Percentiles rank a stretch among this genome's conserved stretches.
phyloP scores from a whole-genome alignment of 225 moss, liverwort and hornwort species.

The Climacium dendroides region DNA sequence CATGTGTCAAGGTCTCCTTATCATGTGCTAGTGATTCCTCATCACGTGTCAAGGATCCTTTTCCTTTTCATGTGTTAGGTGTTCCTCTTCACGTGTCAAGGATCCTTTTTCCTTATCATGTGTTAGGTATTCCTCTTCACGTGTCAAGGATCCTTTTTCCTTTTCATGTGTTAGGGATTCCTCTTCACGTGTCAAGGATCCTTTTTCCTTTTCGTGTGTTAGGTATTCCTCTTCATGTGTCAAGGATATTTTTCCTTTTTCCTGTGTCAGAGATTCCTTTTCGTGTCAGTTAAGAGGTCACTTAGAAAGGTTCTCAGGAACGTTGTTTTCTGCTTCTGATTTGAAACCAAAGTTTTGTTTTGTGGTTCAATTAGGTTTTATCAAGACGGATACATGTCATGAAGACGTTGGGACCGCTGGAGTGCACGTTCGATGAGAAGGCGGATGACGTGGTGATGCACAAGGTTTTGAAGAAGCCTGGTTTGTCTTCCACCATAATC shows the following conservation, averaged over 20 bases:
- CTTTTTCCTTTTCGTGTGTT: not conserved
- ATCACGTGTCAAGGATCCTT: not conserved
- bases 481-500: not conserved
- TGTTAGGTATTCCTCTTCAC: not conserved
- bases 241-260: not conserved
- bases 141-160: not conserved
- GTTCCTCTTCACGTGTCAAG: not conserved
- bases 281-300: not conserved
- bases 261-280: not conserved
- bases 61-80: not conserved
- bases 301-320: too few relatives aligned
- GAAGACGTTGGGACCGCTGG: constrained; percentile 20
- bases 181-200: not conserved
- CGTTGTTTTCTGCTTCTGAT: not conserved
- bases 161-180: not conserved
- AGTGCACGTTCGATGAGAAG: not conserved
- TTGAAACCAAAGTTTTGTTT: not conserved
- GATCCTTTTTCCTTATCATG: not conserved
- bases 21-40: not conserved
- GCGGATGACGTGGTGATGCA: not conserved
- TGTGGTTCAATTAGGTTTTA: not conserved
- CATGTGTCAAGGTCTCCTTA: not conserved
- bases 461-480: constrained; percentile 7
- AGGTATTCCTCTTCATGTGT: not conserved
- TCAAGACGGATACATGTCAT: constrained; percentile 10